Evolutionary conservation across 202 grass and related monocot genomes (phyloP), one percentile per base, ranked within the genome.

Genomic region (Digitaria exilis): DNA sequence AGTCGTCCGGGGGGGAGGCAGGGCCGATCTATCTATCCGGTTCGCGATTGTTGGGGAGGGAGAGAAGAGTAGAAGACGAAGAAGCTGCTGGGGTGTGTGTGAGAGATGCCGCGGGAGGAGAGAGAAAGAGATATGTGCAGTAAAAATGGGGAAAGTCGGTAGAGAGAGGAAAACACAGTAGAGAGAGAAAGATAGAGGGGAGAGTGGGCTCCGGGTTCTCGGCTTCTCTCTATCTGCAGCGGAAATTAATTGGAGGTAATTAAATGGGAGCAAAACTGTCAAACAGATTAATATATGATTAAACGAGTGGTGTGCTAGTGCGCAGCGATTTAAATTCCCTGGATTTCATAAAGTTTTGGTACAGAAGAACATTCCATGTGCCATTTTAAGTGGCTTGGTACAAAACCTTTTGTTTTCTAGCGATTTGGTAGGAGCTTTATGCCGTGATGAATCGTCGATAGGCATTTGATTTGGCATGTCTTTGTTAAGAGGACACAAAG

Each of bases 21-120:
- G 69, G 71, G 56, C 71, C 83, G 88, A 90, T 83, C 84, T 89
- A 71, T 81, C 82, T 86, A 89, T 73, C 79, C 59, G 25, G 29
- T 60, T 74, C 42, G 69, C 66, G 88, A 90, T 89, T 79, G 66
- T 65, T 78, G 73, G 78, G 70, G 48, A 56, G 71, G 70, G 32
- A 26, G 32, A n/a, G n/a, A n/a, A n/a, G n/a, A n/a, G n/a, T n/a
- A 37, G 46, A 42, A 77, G 82, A 63, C 52, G 82, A 76, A 71
- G 76, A 80, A 65, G 67, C 58, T 66, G 73, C 50, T 70, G 37
- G 65, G 65, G n/a, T n/a, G n/a, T n/a, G 58, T 29, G 78, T 26
- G 71, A 15, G 76, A 49, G 58, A 64, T 16, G 82, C 15, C 9
- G 62, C n/a, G n/a, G 68, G 14, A 66, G 7, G 75, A 51, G 51